Evolutionary conservation across 78 protist genomes (phyloP).

Genomic region (Dictyostelium purpureum): DNA sequence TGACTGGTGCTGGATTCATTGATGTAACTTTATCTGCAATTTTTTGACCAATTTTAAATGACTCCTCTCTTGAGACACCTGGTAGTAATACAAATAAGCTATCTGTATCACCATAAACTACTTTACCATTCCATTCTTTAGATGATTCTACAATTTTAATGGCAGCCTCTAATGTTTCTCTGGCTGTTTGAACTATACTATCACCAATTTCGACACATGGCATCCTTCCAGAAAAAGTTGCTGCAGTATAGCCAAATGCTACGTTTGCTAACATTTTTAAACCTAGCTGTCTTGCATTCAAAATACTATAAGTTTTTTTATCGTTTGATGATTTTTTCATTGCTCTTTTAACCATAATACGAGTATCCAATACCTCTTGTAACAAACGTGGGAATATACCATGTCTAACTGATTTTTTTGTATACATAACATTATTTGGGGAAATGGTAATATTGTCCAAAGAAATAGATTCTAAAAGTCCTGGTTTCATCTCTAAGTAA

Average conservation of each 20-base stretch:
- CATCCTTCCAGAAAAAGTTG: constrained; percentile 97
- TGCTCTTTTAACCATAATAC: constrained; percentile 92
- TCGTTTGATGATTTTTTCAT: constrained; percentile 77
- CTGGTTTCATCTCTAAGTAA: constrained; percentile 37
- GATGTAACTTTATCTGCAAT: constrained; percentile 91
- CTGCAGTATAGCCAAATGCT: constrained; percentile 98
- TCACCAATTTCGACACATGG: constrained; percentile 98
- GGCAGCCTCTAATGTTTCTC: constrained; percentile 94
- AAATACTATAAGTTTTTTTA: constrained; percentile 32
- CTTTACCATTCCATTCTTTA: constrained; percentile 84
- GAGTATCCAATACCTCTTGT: constrained; percentile 95
- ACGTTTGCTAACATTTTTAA: constrained; percentile 98
- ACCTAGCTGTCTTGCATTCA: constrained; percentile 95
- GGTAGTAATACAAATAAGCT: constrained; percentile 92
- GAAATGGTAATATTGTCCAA: constrained; percentile 45
- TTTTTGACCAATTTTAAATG: constrained; percentile 88
- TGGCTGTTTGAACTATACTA: constrained; percentile 94
- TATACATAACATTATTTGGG: constrained; percentile 88
- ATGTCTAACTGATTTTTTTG: constrained; percentile 61
- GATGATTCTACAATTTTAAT: constrained; percentile 61
- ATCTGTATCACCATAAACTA: constrained; percentile 99
- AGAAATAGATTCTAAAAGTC: constrained; percentile 37
- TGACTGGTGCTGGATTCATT: constrained; percentile 91
- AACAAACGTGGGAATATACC: constrained; percentile 96
- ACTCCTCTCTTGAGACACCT: constrained; percentile 85